These are phyloP conservation scores for Aspergillus niger DNA, from an alignment of 2,329 filamentous ascomycete species.

Conservation along the genomic window DNA sequence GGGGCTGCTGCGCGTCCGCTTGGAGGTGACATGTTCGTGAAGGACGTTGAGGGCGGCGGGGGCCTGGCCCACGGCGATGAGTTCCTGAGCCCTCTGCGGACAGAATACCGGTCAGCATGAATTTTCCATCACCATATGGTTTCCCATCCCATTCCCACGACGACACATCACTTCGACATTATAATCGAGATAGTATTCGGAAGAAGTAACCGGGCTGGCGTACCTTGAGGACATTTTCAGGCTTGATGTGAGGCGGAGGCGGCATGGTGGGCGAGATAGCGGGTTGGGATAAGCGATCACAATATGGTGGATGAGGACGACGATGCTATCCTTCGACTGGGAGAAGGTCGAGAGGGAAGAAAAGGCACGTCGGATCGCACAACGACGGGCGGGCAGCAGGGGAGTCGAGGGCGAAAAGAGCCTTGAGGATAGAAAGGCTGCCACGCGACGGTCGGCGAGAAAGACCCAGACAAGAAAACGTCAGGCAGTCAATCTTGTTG, in stretches of 20 bases:
- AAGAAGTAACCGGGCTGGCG: constrained; percentile 26
- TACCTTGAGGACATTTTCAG: constrained; percentile 95
- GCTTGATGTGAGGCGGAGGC: constrained; percentile 94
- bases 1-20: constrained; percentile 94
- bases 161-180: not conserved
- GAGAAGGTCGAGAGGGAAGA: constrained; percentile 7
- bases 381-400: constrained; percentile 32
- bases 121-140: not conserved
- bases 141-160: not conserved
- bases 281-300: constrained; percentile 29
- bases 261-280: constrained; percentile 66
- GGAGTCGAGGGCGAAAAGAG: constrained; percentile 26
- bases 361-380: constrained; percentile 26
- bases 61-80: constrained; percentile 95
- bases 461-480: constrained; percentile 23
- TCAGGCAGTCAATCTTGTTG: constrained; percentile 20
- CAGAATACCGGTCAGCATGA: constrained; percentile 21
- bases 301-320: constrained; percentile 6
- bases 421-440: constrained; percentile 31
- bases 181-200: constrained; percentile 1
- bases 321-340: constrained; percentile 3
- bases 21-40: constrained; percentile 98
- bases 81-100: constrained; percentile 81
- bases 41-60: constrained; percentile 90
- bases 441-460: constrained; percentile 38